Evolutionary conservation across 129 eudicot species (phyloP).

Genomic region (Centella asiatica): DNA sequence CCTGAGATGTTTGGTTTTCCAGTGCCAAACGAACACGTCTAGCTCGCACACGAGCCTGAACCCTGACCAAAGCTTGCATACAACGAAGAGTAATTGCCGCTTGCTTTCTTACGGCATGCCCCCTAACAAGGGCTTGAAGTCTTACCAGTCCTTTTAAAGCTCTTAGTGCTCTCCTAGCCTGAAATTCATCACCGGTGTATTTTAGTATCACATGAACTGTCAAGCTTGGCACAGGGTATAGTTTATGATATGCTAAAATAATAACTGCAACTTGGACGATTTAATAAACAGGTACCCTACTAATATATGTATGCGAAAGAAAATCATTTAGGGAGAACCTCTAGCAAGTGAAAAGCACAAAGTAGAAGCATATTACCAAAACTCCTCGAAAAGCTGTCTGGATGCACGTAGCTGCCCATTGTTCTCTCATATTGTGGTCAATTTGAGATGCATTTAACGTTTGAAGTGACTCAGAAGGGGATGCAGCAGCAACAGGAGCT

Average conservation of each 20-base stretch:
- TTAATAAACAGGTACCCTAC: neutral
- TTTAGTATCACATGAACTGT: conserved; percentile 8
- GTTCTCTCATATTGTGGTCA: conserved; percentile 48
- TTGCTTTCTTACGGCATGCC: conserved; percentile 96
- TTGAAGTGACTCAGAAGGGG: conserved; percentile 46
- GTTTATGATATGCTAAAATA: neutral
- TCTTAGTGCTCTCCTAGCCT: conserved; percentile 90
- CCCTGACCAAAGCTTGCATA: conserved; percentile 96
- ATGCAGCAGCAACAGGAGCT: conserved; percentile 40
- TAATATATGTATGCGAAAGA: too few species aligned
- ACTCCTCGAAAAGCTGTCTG: conserved; percentile 93
- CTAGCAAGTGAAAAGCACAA: neutral
- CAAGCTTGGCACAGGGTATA: neutral
- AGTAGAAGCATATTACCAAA: conserved; percentile 42
- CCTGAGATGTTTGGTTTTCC: conserved; percentile 60
- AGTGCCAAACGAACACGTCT: conserved; percentile 78
- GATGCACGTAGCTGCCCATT: conserved; percentile 74
- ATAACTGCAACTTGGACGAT: neutral
- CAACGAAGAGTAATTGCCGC: conserved; percentile 94
- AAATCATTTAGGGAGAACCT: neutral
- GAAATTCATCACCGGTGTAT: conserved; percentile 14
- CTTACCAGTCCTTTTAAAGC: conserved; percentile 92
- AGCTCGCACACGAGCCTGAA: conserved; percentile 98
- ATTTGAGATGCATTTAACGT: conserved; percentile 32
- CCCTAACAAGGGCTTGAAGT: conserved; percentile 92